Evolutionary conservation across 2,329 filamentous ascomycete species (phyloP).

Genomic region (Septoria petroselini): DNA sequence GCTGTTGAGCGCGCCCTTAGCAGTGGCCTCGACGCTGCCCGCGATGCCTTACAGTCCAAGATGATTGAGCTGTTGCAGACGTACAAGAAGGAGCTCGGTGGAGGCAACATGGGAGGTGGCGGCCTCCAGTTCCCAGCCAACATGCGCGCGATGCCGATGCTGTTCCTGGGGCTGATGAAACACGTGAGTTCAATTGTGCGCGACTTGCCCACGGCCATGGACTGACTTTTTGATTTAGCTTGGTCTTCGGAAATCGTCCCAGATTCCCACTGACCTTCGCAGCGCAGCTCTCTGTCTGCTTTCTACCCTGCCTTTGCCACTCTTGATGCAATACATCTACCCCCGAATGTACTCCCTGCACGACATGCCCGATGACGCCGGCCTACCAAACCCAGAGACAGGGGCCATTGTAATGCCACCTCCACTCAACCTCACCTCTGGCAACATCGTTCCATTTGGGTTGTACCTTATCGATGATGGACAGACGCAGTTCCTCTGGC

Average conservation of each 20-base stretch:
- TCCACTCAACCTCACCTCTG: constrained; percentile 79
- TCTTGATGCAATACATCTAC: constrained; percentile 86
- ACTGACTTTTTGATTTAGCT: constrained; percentile 45
- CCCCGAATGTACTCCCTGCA: constrained; percentile 70
- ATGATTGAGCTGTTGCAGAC: constrained; percentile 88
- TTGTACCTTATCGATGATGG: constrained; percentile 96
- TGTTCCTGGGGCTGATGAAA: constrained; percentile 94
- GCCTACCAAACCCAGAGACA: constrained; percentile 77
- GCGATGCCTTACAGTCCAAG: constrained; percentile 88
- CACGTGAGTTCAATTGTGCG: constrained; percentile 60
- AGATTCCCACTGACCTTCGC: constrained; percentile 89
- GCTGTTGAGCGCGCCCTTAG: constrained; percentile 87
- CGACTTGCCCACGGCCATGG: not conserved
- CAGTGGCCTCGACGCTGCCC: constrained; percentile 81
- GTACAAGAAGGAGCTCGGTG: constrained; percentile 93
- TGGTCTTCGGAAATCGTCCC: constrained; percentile 84
- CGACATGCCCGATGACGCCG: constrained; percentile 94
- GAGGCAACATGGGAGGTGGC: constrained; percentile 88
- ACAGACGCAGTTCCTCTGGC: constrained; percentile 96
- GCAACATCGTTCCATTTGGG: constrained; percentile 81
- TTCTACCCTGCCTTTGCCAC: constrained; percentile 86
- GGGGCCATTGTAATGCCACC: constrained; percentile 87
- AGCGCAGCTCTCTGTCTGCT: constrained; percentile 89
- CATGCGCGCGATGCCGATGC: constrained; percentile 76
- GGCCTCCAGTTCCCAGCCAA: constrained; percentile 94